These are phyloP conservation scores for Beauveria rudraprayagi DNA, from an alignment of 2,329 filamentous ascomycete genomes.

Conservation along the genomic window DNA sequence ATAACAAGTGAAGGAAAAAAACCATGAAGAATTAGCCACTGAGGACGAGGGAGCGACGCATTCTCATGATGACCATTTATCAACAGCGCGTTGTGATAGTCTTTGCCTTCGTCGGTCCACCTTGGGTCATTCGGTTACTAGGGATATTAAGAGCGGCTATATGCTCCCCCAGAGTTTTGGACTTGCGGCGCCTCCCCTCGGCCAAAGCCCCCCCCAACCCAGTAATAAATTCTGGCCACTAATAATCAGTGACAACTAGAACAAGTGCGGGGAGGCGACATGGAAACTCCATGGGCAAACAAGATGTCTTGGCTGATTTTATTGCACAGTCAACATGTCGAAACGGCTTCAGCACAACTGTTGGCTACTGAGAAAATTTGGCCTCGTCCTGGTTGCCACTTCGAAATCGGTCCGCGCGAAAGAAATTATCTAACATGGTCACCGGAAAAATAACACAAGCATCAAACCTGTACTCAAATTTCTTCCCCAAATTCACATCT, in stretches of 20 bases:
- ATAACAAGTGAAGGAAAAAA: background rate
- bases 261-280: background rate
- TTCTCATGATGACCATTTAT: background rate
- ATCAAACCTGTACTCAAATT: background rate
- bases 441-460: too few relatives aligned
- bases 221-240: background rate
- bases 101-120: background rate
- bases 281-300: background rate
- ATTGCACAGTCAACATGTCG: too few relatives aligned
- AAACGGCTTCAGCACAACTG: too few relatives aligned
- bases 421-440: too few relatives aligned
- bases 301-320: too few relatives aligned
- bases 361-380: too few relatives aligned
- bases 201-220: slow-evolving; percentile 3
- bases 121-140: background rate
- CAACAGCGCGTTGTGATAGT: background rate
- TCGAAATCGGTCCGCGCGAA: too few relatives aligned
- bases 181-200: background rate
- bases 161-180: background rate
- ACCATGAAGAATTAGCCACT: background rate
- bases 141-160: background rate
- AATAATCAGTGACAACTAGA: background rate
- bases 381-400: too few relatives aligned
- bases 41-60: background rate
- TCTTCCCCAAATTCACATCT: background rate